Percentiles rank a stretch among this genome's conserved stretches.
Conservation (phyloP, 2,329 filamentous ascomycete species). For the Helicocarpus griseus region DNA sequence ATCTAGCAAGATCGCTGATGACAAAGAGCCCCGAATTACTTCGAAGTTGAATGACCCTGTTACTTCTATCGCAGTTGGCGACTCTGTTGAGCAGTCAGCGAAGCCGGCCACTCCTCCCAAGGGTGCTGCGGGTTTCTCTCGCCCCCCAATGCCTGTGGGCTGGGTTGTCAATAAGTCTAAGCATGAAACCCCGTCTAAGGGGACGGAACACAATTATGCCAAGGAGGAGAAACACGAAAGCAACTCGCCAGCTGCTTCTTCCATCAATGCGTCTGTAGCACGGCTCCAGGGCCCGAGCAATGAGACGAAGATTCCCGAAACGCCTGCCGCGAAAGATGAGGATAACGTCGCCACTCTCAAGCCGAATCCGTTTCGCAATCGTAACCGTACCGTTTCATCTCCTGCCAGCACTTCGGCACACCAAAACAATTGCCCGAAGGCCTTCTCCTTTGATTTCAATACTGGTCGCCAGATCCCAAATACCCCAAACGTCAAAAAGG, state of each 20-base stretch:
- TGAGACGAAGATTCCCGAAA: not conserved
- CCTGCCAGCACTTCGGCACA: not conserved
- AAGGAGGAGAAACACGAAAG: not conserved
- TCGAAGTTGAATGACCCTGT: not conserved
- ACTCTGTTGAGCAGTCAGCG: not conserved
- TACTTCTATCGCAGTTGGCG: not conserved
- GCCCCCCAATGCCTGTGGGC: not conserved
- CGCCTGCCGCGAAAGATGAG: not conserved
- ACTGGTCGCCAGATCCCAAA: not conserved
- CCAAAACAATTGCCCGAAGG: not conserved
- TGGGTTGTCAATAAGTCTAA: not conserved
- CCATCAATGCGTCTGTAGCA: not conserved
- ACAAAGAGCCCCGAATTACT: not conserved
- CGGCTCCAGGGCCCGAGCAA: not conserved
- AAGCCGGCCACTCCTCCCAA: not conserved
- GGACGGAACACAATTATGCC: not conserved
- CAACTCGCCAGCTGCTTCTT: not conserved
- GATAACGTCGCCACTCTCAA: not conserved
- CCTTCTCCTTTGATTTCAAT: not conserved
- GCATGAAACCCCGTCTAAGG: not conserved
- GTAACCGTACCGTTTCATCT: not conserved
- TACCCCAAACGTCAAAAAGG: not conserved
- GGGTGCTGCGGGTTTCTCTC: not conserved
- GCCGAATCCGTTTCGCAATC: constrained; percentile 9
- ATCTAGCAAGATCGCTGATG: not conserved